Base-by-base conservation (phyloP, 2,329 filamentous ascomycete genomes). In the Leptodontidium sp. region DNA sequence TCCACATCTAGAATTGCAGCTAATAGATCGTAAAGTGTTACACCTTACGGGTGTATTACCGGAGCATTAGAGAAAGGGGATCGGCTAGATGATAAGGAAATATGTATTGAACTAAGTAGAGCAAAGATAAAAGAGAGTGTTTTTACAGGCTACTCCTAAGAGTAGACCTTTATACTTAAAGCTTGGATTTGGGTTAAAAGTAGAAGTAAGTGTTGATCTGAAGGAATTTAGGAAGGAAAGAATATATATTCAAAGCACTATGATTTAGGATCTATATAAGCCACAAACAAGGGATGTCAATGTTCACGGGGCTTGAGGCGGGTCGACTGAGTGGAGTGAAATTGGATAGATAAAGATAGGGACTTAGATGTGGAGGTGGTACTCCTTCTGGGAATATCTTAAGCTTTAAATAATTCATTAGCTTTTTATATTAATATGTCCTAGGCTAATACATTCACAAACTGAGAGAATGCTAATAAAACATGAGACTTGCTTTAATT, bases 141-240 rank as follows among this genome's bases (percentile, higher is more conserved):
- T 53, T 53, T 53, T 53, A 53, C 50, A 53, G 50, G 50, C 50
- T 53, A 53, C 50, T 32, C 50, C 50, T 53, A 7, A 53, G 50
- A n/a, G n/a, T n/a, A n/a, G n/a, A n/a, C n/a, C n/a, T n/a, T n/a
- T n/a, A n/a, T n/a, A n/a, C n/a, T n/a, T n/a, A n/a, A n/a, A n/a
- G n/a, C n/a, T n/a, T n/a, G n/a, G n/a, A n/a, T n/a, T n/a, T n/a
- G n/a, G n/a, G n/a, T n/a, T n/a, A n/a, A n/a, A n/a, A n/a, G n/a
- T n/a, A n/a, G n/a, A n/a, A n/a, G n/a, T n/a, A n/a, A n/a, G n/a
- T n/a, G n/a, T n/a, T n/a, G n/a, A n/a, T n/a, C n/a, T n/a, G n/a
- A n/a, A n/a, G n/a, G n/a, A n/a, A n/a, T n/a, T n/a, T n/a, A n/a
- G n/a, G n/a, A n/a, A n/a, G n/a, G n/a, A n/a, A n/a, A n/a, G n/a